These are phyloP conservation scores for Neurospora sp. DNA, from an alignment of 495 filamentous ascomycete genomes.

Conservation along the genomic window DNA sequence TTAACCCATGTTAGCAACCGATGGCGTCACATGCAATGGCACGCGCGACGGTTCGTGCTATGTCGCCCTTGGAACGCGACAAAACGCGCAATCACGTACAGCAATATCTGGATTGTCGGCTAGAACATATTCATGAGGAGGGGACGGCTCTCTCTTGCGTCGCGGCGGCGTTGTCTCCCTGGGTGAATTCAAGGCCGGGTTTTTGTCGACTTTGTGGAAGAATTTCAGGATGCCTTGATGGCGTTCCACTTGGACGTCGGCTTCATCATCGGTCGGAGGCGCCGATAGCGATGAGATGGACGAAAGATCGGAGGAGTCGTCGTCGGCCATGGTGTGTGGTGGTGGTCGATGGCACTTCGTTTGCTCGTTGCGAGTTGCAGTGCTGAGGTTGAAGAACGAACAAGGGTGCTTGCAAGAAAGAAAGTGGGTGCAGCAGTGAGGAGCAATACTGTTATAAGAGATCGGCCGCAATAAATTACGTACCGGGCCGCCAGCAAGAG, in stretches of 20 bases:
- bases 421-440: constrained; percentile 15
- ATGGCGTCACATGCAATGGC: constrained; percentile 17
- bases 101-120: constrained; percentile 84
- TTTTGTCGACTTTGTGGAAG: constrained; percentile 42
- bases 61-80: constrained; percentile 18
- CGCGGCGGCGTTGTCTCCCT: constrained; percentile 51
- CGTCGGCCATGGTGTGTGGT: constrained; percentile 36
- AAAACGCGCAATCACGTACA: constrained; percentile 45
- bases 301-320: constrained; percentile 45
- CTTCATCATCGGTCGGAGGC: constrained; percentile 43
- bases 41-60: constrained; percentile 33
- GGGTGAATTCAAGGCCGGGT: constrained; percentile 22
- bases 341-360: constrained; percentile 1
- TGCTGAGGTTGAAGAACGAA: constrained; percentile 7
- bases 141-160: constrained; percentile 68
- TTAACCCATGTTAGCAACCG: constrained; percentile 14
- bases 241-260: constrained; percentile 36
- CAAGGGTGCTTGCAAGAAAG: constrained; percentile 4
- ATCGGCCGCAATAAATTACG: constrained; percentile 28
- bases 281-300: constrained; percentile 44
- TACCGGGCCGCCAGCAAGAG: constrained; percentile 17
- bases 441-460: constrained; percentile 11
- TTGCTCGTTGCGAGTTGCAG: constrained; percentile 8
- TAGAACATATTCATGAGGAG: constrained; percentile 78
- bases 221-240: constrained; percentile 46